Evolutionary conservation across 768 basidiomycete genomes (phyloP).

Genomic region (Pisolithus tinctorius): DNA sequence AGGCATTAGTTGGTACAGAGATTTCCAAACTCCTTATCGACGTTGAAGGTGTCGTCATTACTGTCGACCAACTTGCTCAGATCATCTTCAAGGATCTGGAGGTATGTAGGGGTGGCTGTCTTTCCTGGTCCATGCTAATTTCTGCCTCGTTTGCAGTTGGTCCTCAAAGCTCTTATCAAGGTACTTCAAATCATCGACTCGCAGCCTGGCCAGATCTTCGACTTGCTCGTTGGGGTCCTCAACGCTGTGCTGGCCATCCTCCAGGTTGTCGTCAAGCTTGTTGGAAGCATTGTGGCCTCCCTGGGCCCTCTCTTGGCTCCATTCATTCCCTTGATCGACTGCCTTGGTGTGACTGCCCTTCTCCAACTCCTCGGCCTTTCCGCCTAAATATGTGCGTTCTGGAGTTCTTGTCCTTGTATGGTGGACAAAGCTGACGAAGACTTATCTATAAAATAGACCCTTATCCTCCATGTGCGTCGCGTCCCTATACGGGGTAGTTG

Average conservation of each 20-base stretch:
- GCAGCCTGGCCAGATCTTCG: constrained; percentile 18
- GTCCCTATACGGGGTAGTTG: too few species aligned
- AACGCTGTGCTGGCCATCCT: background rate
- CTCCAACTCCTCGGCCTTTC: constrained; percentile 18
- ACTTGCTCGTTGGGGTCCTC: constrained; percentile 16
- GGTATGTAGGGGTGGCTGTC: constrained; percentile 9
- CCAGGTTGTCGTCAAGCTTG: constrained; percentile 6
- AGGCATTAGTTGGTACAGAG: constrained; percentile 20
- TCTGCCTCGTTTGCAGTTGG: constrained; percentile 10
- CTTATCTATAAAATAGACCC: background rate
- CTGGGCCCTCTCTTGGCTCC: constrained; percentile 16
- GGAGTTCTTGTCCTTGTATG: background rate
- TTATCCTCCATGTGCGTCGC: too few species aligned
- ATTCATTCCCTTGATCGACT: constrained; percentile 14
- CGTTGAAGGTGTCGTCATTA: constrained; percentile 17
- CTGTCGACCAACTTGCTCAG: constrained; percentile 19
- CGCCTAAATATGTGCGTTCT: constrained; percentile 6
- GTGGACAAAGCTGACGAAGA: background rate
- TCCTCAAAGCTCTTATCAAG: constrained; percentile 21
- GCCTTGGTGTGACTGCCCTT: constrained; percentile 17
- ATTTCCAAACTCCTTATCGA: constrained; percentile 19
- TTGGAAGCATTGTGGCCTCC: constrained; percentile 16
- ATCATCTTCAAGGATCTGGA: constrained; percentile 17
- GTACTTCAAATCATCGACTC: constrained; percentile 16
- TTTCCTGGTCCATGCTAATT: background rate